These are phyloP conservation scores for Colletotrichum melonis DNA, from an alignment of 2,329 filamentous ascomycete species.

Conservation along the genomic window DNA sequence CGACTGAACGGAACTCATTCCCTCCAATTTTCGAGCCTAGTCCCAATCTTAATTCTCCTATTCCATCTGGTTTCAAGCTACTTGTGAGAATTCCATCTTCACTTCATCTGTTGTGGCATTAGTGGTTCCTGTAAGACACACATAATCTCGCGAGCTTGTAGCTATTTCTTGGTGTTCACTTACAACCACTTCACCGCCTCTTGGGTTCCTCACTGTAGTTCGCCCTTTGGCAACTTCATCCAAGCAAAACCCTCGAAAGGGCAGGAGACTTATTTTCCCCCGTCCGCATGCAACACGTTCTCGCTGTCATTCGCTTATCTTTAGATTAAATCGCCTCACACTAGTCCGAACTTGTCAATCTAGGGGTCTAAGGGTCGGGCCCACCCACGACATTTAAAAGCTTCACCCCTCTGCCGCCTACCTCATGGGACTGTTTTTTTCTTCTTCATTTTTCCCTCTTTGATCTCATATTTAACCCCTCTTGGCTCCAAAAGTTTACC, in stretches of 20 bases:
- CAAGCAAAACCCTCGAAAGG: background rate
- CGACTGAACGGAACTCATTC: background rate
- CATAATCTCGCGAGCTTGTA: background rate
- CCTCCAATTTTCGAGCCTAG: background rate
- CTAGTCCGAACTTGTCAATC: slow-evolving; percentile 24
- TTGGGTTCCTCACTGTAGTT: background rate
- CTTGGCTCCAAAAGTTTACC: background rate
- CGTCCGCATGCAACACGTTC: background rate
- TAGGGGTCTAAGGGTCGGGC: slow-evolving; percentile 13
- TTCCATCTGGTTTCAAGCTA: background rate
- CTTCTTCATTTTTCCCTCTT: background rate
- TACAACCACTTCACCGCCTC: background rate
- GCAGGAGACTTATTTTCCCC: background rate
- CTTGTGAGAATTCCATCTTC: background rate
- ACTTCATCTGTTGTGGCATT: background rate
- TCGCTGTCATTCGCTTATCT: slow-evolving; percentile 10
- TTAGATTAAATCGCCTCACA: slow-evolving; percentile 14
- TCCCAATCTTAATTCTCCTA: background rate
- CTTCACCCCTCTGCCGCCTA: slow-evolving; percentile 5
- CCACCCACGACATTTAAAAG: slow-evolving; percentile 21
- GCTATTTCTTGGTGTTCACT: background rate
- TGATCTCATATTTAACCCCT: background rate
- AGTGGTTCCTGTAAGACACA: background rate
- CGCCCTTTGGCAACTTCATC: background rate
- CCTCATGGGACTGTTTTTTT: background rate